These are phyloP conservation scores for Cyanophora paradoxa DNA, from an alignment of 78 protist species.

Conservation along the genomic window DNA sequence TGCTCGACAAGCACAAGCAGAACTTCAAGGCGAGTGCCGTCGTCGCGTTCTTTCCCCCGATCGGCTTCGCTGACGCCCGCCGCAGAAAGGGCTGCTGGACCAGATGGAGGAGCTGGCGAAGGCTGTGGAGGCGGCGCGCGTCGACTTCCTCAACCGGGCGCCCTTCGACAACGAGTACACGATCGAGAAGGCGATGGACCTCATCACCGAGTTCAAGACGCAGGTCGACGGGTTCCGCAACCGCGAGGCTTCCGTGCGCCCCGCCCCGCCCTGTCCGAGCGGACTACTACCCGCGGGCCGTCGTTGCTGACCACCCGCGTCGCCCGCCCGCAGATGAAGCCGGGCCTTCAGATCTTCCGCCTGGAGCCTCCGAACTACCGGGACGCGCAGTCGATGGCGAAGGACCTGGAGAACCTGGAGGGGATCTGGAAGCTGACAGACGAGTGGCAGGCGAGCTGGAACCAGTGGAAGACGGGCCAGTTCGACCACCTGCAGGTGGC, in stretches of 20 bases:
- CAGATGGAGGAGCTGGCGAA: conserved; percentile 13
- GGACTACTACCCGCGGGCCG: too few species aligned
- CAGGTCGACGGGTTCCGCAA: neutral
- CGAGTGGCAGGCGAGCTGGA: conserved; percentile 40
- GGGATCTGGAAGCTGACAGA: conserved; percentile 43
- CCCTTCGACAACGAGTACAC: conserved; percentile 14
- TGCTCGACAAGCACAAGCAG: conserved; percentile 20
- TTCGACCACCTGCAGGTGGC: conserved; percentile 27
- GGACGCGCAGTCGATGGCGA: conserved; percentile 9
- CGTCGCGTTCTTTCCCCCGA: too few species aligned
- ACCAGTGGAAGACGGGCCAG: conserved; percentile 24
- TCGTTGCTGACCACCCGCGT: too few species aligned
- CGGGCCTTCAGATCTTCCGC: conserved; percentile 51
- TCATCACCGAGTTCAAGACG: conserved; percentile 9
- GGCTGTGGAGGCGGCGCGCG: neutral
- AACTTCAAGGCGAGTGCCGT: conserved; percentile 42
- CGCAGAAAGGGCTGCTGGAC: conserved; percentile 14
- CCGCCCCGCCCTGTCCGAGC: too few species aligned
- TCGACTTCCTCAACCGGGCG: conserved; percentile 22
- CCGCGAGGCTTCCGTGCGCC: too few species aligned
- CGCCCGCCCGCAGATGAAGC: conserved; percentile 6
- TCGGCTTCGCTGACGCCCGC: too few species aligned
- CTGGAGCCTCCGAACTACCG: conserved; percentile 27
- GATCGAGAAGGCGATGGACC: conserved; percentile 16
- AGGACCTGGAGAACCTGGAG: conserved; percentile 41